Percentiles rank a stretch among this genome's conserved stretches.
Conservation (phyloP, 352 stramenopile genomes). For the Aphanomyces invadans region DNA sequence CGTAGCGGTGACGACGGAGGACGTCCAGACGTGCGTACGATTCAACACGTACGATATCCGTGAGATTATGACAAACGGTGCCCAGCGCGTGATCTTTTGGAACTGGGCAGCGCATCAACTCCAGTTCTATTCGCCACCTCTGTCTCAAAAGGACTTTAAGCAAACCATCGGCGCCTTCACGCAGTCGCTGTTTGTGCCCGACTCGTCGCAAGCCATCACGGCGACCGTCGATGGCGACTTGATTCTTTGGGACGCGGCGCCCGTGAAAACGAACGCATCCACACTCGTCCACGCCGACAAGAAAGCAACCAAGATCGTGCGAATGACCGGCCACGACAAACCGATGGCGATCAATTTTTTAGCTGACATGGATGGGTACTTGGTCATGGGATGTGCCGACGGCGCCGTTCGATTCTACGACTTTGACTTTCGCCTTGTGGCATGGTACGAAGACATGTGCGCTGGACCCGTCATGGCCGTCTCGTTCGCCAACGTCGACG, state of each 20-base stretch:
- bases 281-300: conserved; percentile 43
- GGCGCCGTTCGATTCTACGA: conserved; percentile 90
- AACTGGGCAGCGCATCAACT: conserved; percentile 75
- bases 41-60: conserved; percentile 87
- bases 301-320: conserved; percentile 78
- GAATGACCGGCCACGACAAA: conserved; percentile 38
- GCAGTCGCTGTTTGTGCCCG: conserved; percentile 80
- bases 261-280: conserved; percentile 28
- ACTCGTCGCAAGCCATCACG: conserved; percentile 76
- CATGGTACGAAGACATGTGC: conserved; percentile 92
- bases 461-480: conserved; percentile 82
- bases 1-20: conserved; percentile 51
- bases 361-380: conserved; percentile 79
- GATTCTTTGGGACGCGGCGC: conserved; percentile 78
- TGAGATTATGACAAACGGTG: conserved; percentile 85
- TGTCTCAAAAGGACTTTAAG: conserved; percentile 75
- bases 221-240: conserved; percentile 81
- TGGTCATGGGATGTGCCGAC: conserved; percentile 85
- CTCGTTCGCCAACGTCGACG: conserved; percentile 57
- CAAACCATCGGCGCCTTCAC: conserved; percentile 79
- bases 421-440: conserved; percentile 87
- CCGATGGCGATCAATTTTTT: conserved; percentile 41
- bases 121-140: conserved; percentile 75
- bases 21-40: conserved; percentile 66
- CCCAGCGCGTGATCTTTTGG: conserved; percentile 85